Evolutionary conservation across 345 rosid species (phyloP).

Genomic region (Capsella bursapastoris): DNA sequence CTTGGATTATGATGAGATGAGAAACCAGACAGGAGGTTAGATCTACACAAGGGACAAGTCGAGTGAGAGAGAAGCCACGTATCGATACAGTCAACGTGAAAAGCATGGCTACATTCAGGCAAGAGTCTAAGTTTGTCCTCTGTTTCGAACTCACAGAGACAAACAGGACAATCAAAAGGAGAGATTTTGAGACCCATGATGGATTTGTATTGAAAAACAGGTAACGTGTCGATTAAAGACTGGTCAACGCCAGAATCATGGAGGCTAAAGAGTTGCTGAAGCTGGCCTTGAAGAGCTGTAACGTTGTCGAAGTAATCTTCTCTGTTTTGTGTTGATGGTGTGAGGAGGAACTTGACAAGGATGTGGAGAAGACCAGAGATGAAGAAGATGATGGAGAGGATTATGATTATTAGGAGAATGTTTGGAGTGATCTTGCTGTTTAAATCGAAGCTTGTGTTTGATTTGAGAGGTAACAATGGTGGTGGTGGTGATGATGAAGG

Average conservation of each 20-base stretch:
- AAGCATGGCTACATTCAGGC: constrained; percentile 72
- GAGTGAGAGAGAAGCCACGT: constrained; percentile 66
- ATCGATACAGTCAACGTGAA: constrained; percentile 75
- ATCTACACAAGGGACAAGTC: constrained; percentile 79
- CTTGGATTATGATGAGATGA: constrained; percentile 44
- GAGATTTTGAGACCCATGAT: constrained; percentile 63
- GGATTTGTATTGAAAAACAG: constrained; percentile 66
- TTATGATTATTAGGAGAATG: constrained; percentile 69
- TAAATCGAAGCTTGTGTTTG: constrained; percentile 54
- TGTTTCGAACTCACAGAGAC: constrained; percentile 42
- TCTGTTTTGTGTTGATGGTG: constrained; percentile 60
- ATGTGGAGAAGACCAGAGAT: constrained; percentile 88
- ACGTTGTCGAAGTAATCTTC: constrained; percentile 56
- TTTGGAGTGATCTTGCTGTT: constrained; percentile 71
- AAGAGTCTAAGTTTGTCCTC: constrained; percentile 59
- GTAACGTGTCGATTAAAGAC: constrained; percentile 65
- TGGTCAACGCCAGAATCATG: constrained; percentile 90
- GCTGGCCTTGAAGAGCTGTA: constrained; percentile 89
- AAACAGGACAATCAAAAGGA: constrained; percentile 78
- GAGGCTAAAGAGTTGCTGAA: constrained; percentile 92
- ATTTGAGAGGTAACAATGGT: constrained; percentile 13
- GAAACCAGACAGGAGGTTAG: constrained; percentile 65
- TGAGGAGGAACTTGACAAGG: constrained; percentile 72
- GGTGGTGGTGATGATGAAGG: constrained; percentile 25
- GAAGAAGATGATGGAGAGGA: constrained; percentile 87